Conservation (phyloP, 1,284 basidiomycete species). For the Tilletia caries region DNA sequence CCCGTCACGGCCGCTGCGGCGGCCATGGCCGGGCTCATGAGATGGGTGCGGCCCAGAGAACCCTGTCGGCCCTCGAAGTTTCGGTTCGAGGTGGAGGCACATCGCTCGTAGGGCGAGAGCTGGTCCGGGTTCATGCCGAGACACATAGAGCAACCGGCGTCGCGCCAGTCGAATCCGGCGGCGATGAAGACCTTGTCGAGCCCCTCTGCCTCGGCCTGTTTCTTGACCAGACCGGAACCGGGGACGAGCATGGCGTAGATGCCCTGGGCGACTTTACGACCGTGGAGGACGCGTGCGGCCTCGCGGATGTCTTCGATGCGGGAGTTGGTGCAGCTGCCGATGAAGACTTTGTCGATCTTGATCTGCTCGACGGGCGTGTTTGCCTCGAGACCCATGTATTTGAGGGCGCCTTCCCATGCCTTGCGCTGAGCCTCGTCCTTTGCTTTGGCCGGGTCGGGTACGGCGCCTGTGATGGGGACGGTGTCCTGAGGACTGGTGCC, state of each 20-base stretch:
- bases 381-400: conserved; percentile 52
- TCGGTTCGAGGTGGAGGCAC: conserved; percentile 53
- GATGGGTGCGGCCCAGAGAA: conserved; percentile 49
- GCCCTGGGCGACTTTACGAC: conserved; percentile 41
- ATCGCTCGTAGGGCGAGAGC: conserved; percentile 50
- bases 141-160: conserved; percentile 53
- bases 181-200: conserved; percentile 52
- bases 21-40: conserved; percentile 52
- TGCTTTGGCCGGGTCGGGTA: conserved; percentile 46
- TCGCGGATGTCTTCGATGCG: conserved; percentile 51
- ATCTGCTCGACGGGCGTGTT: conserved; percentile 48
- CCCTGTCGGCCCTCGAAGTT: conserved; percentile 54
- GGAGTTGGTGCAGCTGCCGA: conserved; percentile 52
- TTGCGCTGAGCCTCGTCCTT: conserved; percentile 36
- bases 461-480: conserved; percentile 47
- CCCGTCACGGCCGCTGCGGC: conserved; percentile 50
- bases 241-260: conserved; percentile 52
- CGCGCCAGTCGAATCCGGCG: conserved; percentile 52
- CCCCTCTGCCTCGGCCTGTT: conserved; percentile 53
- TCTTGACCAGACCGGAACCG: conserved; percentile 51
- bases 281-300: conserved; percentile 48
- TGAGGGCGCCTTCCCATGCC: conserved; percentile 40
- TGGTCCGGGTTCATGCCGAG: conserved; percentile 54
- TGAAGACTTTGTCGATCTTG: conserved; percentile 53
- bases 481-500: conserved; percentile 50